Percentiles rank a stretch among this genome's conserved stretches.
These are phyloP conservation scores for Trichomonas vaginalis DNA, from an alignment of 208 protist genomes.

Conservation along the genomic window DNA sequence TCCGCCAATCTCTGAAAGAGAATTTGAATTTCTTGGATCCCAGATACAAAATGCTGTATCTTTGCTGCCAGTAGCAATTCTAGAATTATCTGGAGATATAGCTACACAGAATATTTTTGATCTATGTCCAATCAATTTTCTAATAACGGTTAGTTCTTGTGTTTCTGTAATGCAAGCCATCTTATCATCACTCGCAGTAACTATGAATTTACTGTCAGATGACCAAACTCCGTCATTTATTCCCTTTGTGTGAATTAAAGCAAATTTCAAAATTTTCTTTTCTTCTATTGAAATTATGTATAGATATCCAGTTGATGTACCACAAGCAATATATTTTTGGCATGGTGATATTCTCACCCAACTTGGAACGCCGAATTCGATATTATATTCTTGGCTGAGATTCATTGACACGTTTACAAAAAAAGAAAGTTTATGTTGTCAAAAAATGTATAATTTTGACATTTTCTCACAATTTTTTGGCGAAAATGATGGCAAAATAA, in stretches of 20 bases:
- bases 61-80: not conserved
- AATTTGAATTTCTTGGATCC: not conserved
- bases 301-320: not conserved
- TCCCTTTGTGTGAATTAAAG: not conserved
- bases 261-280: not conserved
- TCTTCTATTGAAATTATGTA: not conserved
- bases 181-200: not conserved
- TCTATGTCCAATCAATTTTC: not conserved
- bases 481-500: too few relatives aligned
- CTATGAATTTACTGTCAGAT: not conserved
- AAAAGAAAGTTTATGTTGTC: too few relatives aligned
- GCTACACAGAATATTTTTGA: slow-evolving; percentile 29
- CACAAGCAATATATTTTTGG: not conserved
- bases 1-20: not conserved
- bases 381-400: too few relatives aligned
- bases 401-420: too few relatives aligned
- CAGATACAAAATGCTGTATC: not conserved
- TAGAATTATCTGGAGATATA: not conserved
- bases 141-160: not conserved
- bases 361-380: not conserved
- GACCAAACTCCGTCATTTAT: not conserved
- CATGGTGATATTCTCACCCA: not conserved
- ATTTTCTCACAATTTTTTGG: too few relatives aligned
- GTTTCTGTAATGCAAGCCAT: not conserved
- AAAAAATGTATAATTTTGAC: too few relatives aligned